phyloP scores from a whole-genome alignment of 768 basidiomycete genomes.

The Suillus variegatus region DNA sequence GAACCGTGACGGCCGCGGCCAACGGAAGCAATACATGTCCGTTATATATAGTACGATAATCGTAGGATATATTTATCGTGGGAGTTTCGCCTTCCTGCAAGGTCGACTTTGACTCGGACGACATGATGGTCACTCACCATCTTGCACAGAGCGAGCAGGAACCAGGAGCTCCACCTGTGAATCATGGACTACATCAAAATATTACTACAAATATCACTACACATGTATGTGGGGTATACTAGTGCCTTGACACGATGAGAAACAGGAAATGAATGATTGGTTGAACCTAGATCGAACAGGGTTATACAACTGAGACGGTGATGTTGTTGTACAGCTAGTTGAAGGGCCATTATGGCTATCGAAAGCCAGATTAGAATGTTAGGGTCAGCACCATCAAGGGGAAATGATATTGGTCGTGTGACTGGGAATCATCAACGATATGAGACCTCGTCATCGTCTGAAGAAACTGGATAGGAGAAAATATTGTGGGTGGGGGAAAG shows the following conservation, averaged over 20 bases:
- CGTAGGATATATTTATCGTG: not conserved
- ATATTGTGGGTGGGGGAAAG: constrained; percentile 17
- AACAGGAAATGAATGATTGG: not conserved
- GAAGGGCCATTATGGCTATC: constrained; percentile 2
- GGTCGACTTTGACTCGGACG: not conserved
- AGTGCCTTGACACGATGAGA: constrained; percentile 2
- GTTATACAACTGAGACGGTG: constrained; percentile 2
- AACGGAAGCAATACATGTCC: not conserved
- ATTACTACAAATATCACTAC: constrained; percentile 7
- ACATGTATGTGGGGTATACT: constrained; percentile 8
- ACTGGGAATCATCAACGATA: constrained; percentile 1
- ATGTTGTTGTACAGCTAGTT: not conserved
- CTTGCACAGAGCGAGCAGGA: not conserved
- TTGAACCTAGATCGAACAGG: not conserved
- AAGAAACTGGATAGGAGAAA: constrained; percentile 24
- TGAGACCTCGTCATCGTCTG: constrained; percentile 27
- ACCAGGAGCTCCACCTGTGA: not conserved
- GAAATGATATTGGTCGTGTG: constrained; percentile 3
- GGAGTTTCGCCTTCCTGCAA: not conserved
- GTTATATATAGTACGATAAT: not conserved
- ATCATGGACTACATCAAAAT: not conserved
- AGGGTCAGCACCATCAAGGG: not conserved
- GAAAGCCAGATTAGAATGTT: constrained; percentile 2
- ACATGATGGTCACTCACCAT: not conserved
- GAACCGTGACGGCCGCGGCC: not conserved